Conservation (phyloP, 306 rosid genomes). For the Corylus avellana region DNA sequence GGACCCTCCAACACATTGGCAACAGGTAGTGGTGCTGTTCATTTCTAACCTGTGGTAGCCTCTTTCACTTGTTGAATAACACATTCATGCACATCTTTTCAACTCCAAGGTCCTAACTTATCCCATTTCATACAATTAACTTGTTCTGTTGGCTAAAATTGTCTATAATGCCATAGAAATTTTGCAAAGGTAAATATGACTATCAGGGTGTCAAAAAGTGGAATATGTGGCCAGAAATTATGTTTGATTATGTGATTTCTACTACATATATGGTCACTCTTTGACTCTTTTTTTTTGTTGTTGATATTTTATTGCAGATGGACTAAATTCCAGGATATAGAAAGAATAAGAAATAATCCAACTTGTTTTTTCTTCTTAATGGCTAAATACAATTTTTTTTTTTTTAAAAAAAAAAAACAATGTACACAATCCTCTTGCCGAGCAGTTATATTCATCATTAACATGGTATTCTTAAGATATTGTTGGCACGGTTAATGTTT, state of each 20-base stretch:
- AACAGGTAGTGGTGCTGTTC: conserved; percentile 62
- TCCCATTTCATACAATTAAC: conserved; percentile 5
- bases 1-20: conserved; percentile 99
- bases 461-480: background rate
- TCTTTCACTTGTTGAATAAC: background rate
- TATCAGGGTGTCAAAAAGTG: background rate
- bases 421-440: background rate
- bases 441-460: background rate
- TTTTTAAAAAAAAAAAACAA: background rate
- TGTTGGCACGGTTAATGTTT: background rate
- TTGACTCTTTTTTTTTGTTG: too few species aligned
- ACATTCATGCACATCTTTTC: background rate
- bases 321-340: background rate
- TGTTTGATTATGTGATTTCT: background rate
- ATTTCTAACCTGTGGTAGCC: background rate
- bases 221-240: background rate
- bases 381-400: background rate
- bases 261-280: background rate
- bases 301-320: background rate
- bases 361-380: background rate
- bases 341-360: background rate
- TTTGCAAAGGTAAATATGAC: background rate
- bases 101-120: conserved; percentile 22
- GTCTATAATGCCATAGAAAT: background rate
- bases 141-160: background rate